Evolutionary conservation across 352 stramenopile genomes (phyloP).

Genomic region (Phytophthora gonapodyides): DNA sequence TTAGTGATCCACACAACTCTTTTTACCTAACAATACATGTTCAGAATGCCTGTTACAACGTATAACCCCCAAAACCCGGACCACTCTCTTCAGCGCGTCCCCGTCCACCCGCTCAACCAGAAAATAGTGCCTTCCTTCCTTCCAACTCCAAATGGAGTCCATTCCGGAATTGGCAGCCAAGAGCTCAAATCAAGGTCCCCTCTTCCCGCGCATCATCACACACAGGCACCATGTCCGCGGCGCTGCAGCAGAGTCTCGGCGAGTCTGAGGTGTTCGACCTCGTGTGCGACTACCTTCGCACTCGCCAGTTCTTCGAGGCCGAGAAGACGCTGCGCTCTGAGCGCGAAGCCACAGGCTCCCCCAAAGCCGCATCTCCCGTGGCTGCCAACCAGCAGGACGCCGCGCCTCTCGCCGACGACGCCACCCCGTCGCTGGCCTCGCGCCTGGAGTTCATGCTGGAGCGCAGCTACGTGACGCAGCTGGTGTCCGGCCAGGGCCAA

Average conservation of each 20-base stretch:
- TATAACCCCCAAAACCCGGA: neutral
- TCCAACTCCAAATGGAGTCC: neutral
- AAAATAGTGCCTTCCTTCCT: slow-evolving; percentile 5
- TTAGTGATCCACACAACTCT: neutral
- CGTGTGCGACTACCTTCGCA: slow-evolving; percentile 88
- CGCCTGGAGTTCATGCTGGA: slow-evolving; percentile 83
- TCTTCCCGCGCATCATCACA: slow-evolving; percentile 1
- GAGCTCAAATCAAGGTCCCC: slow-evolving; percentile 23
- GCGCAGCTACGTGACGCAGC: slow-evolving; percentile 83
- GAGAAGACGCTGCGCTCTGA: slow-evolving; percentile 76
- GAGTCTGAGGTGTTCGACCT: slow-evolving; percentile 89
- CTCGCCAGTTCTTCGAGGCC: slow-evolving; percentile 85
- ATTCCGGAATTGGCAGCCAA: slow-evolving; percentile 40
- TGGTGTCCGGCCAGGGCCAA: slow-evolving; percentile 71
- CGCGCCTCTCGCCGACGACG: slow-evolving; percentile 11
- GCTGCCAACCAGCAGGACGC: slow-evolving; percentile 46
- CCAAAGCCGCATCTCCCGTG: slow-evolving; percentile 29
- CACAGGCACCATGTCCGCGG: slow-evolving; percentile 40
- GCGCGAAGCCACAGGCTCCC: slow-evolving; percentile 38
- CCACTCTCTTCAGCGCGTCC: neutral
- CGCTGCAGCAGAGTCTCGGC: slow-evolving; percentile 78
- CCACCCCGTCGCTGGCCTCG: slow-evolving; percentile 48
- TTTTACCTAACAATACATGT: neutral
- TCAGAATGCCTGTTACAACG: neutral
- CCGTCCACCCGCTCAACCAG: slow-evolving; percentile 28